A percentile compares a stretch with the other conserved stretches of the same genome.
These are phyloP conservation scores for Cryptosporidium xiaoi DNA, from an alignment of 169 alveolate species.

Conservation along the genomic window DNA sequence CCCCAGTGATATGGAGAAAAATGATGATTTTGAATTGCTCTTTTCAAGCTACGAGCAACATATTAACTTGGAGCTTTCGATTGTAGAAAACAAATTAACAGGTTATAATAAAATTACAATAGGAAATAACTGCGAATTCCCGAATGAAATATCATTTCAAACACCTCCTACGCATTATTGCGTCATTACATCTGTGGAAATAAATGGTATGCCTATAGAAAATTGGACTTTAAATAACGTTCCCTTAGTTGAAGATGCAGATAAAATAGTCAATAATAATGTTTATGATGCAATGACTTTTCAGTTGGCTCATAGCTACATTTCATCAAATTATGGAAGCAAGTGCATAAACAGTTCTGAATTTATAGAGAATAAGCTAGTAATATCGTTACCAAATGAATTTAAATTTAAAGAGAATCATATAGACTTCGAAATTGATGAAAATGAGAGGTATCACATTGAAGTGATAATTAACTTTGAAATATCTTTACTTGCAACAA, in stretches of 20 bases:
- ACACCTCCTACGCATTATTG: constrained; percentile 60
- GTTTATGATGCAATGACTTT: constrained; percentile 45
- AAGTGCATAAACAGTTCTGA: constrained; percentile 1
- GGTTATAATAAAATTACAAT: constrained; percentile 35
- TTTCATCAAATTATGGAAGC: constrained; percentile 54
- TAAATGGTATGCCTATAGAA: constrained; percentile 1
- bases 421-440: background rate
- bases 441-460: background rate
- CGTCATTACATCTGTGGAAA: constrained; percentile 17
- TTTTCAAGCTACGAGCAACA: constrained; percentile 17
- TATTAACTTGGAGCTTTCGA: constrained; percentile 1
- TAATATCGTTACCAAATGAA: constrained; percentile 7
- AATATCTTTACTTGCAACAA: constrained; percentile 2
- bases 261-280: constrained; percentile 26
- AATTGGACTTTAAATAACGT: constrained; percentile 58
- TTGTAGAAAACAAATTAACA: background rate
- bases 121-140: constrained; percentile 22
- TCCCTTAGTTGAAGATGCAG: constrained; percentile 42
- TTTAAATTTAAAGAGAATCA: background rate
- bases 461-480: constrained; percentile 23
- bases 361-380: constrained; percentile 26
- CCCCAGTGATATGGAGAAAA: background rate
- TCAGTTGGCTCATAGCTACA: constrained; percentile 54
- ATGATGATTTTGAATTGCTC: background rate
- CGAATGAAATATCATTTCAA: constrained; percentile 26